phyloP scores from a whole-genome alignment of 352 stramenopile species.

The Achlya hypogyna region DNA sequence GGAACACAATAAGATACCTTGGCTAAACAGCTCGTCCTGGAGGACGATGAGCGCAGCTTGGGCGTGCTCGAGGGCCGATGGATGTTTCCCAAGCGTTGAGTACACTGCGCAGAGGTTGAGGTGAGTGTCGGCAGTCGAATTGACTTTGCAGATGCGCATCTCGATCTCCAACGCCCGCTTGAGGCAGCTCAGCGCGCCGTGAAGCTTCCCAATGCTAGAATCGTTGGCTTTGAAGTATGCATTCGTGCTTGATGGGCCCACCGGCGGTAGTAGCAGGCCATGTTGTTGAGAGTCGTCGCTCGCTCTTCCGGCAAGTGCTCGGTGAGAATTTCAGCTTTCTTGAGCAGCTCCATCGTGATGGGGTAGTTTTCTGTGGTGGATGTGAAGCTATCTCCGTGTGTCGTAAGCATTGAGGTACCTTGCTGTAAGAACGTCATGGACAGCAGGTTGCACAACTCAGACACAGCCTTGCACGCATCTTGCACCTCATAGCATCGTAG shows the following conservation, averaged over 20 bases:
- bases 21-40: conserved; percentile 81
- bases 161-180: conserved; percentile 87
- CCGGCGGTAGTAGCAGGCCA: conserved; percentile 88
- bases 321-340: conserved; percentile 89
- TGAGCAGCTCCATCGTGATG: conserved; percentile 87
- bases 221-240: background rate
- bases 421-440: conserved; percentile 92
- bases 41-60: conserved; percentile 83
- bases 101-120: conserved; percentile 90
- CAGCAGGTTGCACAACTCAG: conserved; percentile 91
- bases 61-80: conserved; percentile 75
- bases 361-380: conserved; percentile 66
- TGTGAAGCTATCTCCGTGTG: background rate
- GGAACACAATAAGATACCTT: background rate
- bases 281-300: conserved; percentile 91
- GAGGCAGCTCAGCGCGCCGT: conserved; percentile 85
- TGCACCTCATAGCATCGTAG: background rate
- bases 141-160: conserved; percentile 47
- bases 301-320: conserved; percentile 66
- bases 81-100: conserved; percentile 81
- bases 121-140: conserved; percentile 87
- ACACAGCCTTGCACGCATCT: conserved; percentile 79
- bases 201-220: conserved; percentile 60
- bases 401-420: conserved; percentile 22
- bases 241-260: conserved; percentile 7